phyloP scores from a whole-genome alignment of 768 basidiomycete genomes.

The Boletus tylopilopsis region DNA sequence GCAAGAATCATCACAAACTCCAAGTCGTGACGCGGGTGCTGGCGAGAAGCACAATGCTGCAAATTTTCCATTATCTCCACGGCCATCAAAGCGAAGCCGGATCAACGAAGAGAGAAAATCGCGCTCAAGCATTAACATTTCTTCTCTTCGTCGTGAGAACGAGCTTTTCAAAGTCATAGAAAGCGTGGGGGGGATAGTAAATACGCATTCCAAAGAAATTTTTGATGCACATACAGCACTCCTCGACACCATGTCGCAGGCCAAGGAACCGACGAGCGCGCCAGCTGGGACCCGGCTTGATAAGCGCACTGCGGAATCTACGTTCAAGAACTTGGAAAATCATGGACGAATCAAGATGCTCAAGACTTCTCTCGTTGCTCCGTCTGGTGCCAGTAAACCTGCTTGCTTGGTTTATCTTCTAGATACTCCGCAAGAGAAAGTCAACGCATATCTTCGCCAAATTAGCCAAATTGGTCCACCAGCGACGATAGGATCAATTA shows the following conservation, averaged over 20 bases:
- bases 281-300: constrained; percentile 67
- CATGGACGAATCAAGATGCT: constrained; percentile 68
- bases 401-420: constrained; percentile 67
- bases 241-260: constrained; percentile 51
- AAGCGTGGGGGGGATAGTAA: constrained; percentile 61
- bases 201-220: constrained; percentile 65
- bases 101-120: constrained; percentile 7
- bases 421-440: constrained; percentile 44
- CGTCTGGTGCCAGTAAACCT: constrained; percentile 56
- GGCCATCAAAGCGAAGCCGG: constrained; percentile 23
- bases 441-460: constrained; percentile 57
- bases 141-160: constrained; percentile 75
- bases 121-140: constrained; percentile 59
- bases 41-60: constrained; percentile 16
- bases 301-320: constrained; percentile 62
- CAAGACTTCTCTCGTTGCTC: constrained; percentile 56
- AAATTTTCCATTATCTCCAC: constrained; percentile 1
- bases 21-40: neutral
- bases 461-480: constrained; percentile 38
- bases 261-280: constrained; percentile 68
- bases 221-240: constrained; percentile 62
- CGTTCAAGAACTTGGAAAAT: constrained; percentile 58
- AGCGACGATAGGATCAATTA: constrained; percentile 34
- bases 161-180: constrained; percentile 70
- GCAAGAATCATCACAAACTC: neutral